phyloP scores from a whole-genome alignment of 805 yeast genomes.

The Teunomyces panamensis region DNA sequence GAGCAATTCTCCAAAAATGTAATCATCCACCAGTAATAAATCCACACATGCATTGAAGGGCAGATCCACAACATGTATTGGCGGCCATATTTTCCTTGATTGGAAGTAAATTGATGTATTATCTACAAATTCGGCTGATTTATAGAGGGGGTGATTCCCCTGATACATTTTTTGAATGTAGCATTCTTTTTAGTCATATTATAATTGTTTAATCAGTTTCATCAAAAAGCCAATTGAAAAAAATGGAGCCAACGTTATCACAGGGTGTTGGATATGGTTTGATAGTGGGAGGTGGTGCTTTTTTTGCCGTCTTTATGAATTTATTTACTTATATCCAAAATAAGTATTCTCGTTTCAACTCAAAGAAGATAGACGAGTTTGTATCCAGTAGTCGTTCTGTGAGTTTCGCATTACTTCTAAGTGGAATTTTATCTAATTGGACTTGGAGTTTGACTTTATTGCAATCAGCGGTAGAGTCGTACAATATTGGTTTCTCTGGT shows the following conservation, averaged over 20 bases:
- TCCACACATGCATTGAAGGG: no score
- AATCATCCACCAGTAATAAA: no score
- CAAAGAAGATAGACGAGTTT: constrained; percentile 16
- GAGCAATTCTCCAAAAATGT: no score
- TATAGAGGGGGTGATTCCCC: neutral
- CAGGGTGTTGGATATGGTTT: constrained; percentile 17
- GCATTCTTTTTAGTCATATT: neutral
- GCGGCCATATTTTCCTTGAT: no score
- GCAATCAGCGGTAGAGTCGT: constrained; percentile 19
- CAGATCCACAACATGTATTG: no score
- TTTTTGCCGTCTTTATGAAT: constrained; percentile 16
- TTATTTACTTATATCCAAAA: constrained; percentile 13
- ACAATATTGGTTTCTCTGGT: constrained; percentile 21
- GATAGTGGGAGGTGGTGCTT: constrained; percentile 15
- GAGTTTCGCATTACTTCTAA: constrained; percentile 12
- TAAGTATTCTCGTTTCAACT: constrained; percentile 10
- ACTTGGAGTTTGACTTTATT: constrained; percentile 26
- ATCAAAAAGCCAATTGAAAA: neutral
- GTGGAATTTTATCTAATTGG: constrained; percentile 28
- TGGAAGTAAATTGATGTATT: no score
- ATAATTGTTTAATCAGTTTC: neutral
- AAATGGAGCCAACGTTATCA: constrained; percentile 13
- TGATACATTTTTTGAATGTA: neutral
- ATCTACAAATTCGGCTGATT: no score
- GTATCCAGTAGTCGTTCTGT: constrained; percentile 15